Base-by-base conservation (phyloP, 139 green algal genomes). In the Coelastrella sp. region DNA sequence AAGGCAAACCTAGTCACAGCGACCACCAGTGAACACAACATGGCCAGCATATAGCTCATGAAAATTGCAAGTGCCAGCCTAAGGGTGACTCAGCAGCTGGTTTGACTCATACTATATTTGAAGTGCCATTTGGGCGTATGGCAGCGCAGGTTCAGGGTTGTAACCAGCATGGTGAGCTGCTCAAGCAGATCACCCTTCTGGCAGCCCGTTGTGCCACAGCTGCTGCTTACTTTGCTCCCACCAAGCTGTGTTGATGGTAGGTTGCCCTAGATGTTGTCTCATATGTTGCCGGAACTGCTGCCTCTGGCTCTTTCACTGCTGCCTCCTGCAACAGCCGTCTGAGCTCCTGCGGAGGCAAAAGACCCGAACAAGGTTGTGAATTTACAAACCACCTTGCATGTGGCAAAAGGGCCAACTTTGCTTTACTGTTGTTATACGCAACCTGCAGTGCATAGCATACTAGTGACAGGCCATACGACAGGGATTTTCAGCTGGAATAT, bases 181-280 rank as follows among this genome's bases (percentile, higher is more conserved):
- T 57, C 1, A 57, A 57, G 0, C 11, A 13, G 45, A 23, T 57
- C 11, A 9, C 15, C 45, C 1, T 23, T 57, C 1, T 57, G 45
- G 45, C 45, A 23, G 45, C 45, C n/a, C n/a, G n/a, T n/a, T n/a
- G n/a, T n/a, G n/a, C 48, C 48, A 57, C 30, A 27, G 53, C 30
- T 64, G 53, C 53, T 64, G 45, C 45, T 57, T 57, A 13, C 11
- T 57, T 57, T 57, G 45, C 6, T 15, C 80, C 64, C 5, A 40
- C 17, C 80, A 63, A 79, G 83, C 76, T 72, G 32, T 81, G 68
- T 17, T 50, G 13, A 27, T 83, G 63, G 35, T 76, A 90, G 35
- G 87, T 80, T 27, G 81, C 87, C 2, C 51, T 45, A 53, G 90
- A 86, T 19, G 84, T 88, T 32, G 76, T 87, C 66, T 85, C 81